A percentile compares a stretch with the other conserved stretches of the same genome.
Evolutionary conservation across 2,329 filamentous ascomycete genomes (phyloP).

Genomic region (Magnaporthiopsis poae): DNA sequence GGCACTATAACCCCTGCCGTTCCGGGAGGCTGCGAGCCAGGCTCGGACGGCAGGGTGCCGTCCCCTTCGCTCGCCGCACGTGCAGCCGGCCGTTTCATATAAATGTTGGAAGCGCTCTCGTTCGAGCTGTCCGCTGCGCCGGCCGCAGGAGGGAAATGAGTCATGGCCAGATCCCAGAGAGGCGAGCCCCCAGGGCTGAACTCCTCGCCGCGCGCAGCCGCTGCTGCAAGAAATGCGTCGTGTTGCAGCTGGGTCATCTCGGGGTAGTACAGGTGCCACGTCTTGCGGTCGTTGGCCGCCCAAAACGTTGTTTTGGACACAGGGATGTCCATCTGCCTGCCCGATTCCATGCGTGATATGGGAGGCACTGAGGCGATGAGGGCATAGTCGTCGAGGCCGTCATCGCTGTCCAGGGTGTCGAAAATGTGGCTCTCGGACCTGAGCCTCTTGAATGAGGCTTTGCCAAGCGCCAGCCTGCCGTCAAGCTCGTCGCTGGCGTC

Average conservation of each 20-base stretch:
- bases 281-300: slow-evolving; percentile 41
- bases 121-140: background rate
- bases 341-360: slow-evolving; percentile 37
- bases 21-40: background rate
- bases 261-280: slow-evolving; percentile 54
- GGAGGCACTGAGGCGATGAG: slow-evolving; percentile 41
- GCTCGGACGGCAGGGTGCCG: background rate
- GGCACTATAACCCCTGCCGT: slow-evolving; percentile 4
- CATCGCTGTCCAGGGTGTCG: slow-evolving; percentile 10
- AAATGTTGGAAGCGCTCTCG: background rate
- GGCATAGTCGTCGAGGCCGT: slow-evolving; percentile 38
- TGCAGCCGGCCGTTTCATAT: background rate
- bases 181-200: slow-evolving; percentile 39
- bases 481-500: slow-evolving; percentile 44
- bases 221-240: slow-evolving; percentile 44
- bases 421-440: slow-evolving; percentile 35
- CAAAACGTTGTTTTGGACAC: slow-evolving; percentile 49
- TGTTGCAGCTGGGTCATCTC: slow-evolving; percentile 54
- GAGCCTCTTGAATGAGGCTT: slow-evolving; percentile 45
- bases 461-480: slow-evolving; percentile 19
- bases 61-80: background rate
- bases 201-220: slow-evolving; percentile 37
- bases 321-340: slow-evolving; percentile 48
- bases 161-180: slow-evolving; percentile 49
- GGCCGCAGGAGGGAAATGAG: slow-evolving; percentile 41